Conservation (phyloP, 169 alveolate genomes). For the Plasmodium falciparum region DNA sequence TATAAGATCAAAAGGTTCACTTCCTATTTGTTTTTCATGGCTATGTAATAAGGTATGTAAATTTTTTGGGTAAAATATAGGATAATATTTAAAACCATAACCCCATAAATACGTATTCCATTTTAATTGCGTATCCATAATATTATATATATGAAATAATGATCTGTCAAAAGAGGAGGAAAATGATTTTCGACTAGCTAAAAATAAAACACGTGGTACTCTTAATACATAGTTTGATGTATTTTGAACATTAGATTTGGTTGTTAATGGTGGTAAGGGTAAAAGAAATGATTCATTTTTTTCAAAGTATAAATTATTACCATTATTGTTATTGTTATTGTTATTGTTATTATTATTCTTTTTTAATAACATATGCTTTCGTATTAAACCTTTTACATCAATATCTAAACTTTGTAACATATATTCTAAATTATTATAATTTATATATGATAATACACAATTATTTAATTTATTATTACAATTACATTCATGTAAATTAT, state of each 20-base stretch:
- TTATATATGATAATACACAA: conserved; percentile 43
- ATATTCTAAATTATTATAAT: conserved; percentile 58
- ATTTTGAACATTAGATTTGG: conserved; percentile 33
- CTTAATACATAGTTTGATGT: conserved; percentile 51
- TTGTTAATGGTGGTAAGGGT: conserved; percentile 60
- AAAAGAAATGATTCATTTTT: conserved; percentile 58
- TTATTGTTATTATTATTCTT: not conserved
- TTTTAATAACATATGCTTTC: not conserved
- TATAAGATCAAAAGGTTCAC: conserved; percentile 62
- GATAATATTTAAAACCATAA: conserved; percentile 69
- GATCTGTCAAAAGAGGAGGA: conserved; percentile 49
- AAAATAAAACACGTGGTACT: conserved; percentile 70
- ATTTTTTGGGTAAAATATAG: conserved; percentile 56
- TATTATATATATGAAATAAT: conserved; percentile 43
- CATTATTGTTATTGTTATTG: too few species aligned
- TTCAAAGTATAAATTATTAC: not conserved
- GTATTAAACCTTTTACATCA: conserved; percentile 49
- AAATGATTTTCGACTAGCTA: conserved; percentile 61
- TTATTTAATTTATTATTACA: conserved; percentile 40
- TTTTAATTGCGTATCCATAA: conserved; percentile 67
- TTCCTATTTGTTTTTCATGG: conserved; percentile 55
- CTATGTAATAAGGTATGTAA: conserved; percentile 51
- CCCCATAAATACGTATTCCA: conserved; percentile 76
- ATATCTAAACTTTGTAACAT: conserved; percentile 52
- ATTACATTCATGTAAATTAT: conserved; percentile 50